Base-by-base conservation (phyloP, 2,329 filamentous ascomycete species). In the Aspergillus pseudonomiae region DNA sequence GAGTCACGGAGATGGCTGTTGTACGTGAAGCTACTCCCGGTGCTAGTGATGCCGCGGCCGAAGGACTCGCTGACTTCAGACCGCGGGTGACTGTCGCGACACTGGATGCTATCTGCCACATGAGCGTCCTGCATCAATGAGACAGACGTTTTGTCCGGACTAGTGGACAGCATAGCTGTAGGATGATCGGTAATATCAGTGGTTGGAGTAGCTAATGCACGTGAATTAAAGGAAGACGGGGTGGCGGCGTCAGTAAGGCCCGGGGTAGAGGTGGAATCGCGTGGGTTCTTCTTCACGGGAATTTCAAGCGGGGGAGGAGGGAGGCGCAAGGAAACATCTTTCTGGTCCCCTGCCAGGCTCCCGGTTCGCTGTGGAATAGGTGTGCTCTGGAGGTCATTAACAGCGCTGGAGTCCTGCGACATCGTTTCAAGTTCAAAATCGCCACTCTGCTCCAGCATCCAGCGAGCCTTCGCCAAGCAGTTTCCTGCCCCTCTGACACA, bases 401-500 rank as follows among this genome's bases (percentile, higher is more conserved):
- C 61, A 26, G 63, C 52, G 39, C 53, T 60, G 39, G 66, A 83
- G 9, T 84, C 85, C 30, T 91, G 78, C 34, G 82, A 77, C 45
- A 79, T 67, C 43, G 80, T 74, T 68, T 91, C 88, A 68, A 94
- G 88, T 76, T 97, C 93, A 68, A 97, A 96, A 76, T 97, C 94
- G 24, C 94, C 93, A 67, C 95, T 93, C 65, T 91, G 86, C 78
- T 97, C 93, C 63, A 99, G 90, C 52, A 96, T 88, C 74, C 88
- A 85, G 71, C 93, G 93, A 12, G 94, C 91, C 79, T 94, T 94
- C 7, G 91, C 89, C 24, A 97, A 91, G 77, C 94, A 97, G 70
- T 97, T 93, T 46, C 94, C 94, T 52, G 94, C 93, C 26, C 92
- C 91, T 69, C 93, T 90, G 30, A 99, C 94, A 74, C 94, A 97